These are phyloP conservation scores for Penicillium pancosmium DNA, from an alignment of 495 filamentous ascomycete genomes.

Conservation along the genomic window DNA sequence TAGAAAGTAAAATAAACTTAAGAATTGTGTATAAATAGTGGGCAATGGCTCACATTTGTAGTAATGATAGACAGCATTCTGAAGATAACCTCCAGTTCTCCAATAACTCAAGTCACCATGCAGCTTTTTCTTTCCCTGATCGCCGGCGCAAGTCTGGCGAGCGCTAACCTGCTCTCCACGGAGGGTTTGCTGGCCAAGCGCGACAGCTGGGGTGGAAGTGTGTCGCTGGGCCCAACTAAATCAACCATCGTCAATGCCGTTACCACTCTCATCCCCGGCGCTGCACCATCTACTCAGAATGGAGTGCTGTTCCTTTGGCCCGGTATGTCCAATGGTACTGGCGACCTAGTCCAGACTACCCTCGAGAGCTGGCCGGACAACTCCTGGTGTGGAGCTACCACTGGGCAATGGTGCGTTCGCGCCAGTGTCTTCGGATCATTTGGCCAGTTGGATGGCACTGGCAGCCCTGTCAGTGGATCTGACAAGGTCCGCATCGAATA, in stretches of 20 bases:
- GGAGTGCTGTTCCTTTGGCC: conserved; percentile 47
- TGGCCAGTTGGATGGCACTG: conserved; percentile 37
- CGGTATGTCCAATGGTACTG: conserved; percentile 49
- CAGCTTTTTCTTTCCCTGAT: conserved; percentile 10
- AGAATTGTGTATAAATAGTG: not conserved
- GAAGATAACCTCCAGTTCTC: not conserved
- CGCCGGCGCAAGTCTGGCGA: conserved; percentile 10
- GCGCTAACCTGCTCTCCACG: conserved; percentile 6
- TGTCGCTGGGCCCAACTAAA: conserved; percentile 44
- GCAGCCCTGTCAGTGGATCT: conserved; percentile 29
- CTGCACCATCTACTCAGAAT: conserved; percentile 38
- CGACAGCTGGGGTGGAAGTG: conserved; percentile 41
- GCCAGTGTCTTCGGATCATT: conserved; percentile 43
- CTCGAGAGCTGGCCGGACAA: conserved; percentile 39
- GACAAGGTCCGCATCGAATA: conserved; percentile 42
- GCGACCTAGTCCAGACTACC: conserved; percentile 44
- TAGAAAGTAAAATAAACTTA: not conserved
- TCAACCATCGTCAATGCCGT: conserved; percentile 43
- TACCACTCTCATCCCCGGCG: conserved; percentile 43
- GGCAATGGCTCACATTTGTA: not conserved
- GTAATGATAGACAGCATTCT: conserved; percentile 3
- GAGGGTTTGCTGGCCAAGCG: conserved; percentile 19
- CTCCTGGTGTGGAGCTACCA: conserved; percentile 37
- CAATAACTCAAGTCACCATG: conserved; percentile 7
- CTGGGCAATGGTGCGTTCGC: conserved; percentile 44